Conservation (phyloP, 768 basidiomycete genomes). For the Crucibulum laeve region DNA sequence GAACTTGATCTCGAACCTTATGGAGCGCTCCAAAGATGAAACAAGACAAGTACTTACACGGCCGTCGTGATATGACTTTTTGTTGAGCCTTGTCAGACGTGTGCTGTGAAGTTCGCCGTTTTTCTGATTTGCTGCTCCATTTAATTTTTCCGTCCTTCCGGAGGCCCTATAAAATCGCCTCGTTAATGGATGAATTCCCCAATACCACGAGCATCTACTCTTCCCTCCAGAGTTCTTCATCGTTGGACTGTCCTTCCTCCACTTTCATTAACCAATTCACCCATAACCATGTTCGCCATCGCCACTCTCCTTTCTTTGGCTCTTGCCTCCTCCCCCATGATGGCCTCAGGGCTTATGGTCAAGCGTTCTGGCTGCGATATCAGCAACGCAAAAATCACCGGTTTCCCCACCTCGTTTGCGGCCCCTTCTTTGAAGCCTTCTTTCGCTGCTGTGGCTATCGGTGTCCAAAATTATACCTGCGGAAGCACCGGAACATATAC, state of each 20-base stretch:
- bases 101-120: no score
- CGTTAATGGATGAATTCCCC: no score
- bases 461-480: slow-evolving; percentile 57
- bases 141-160: no score
- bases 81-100: no score
- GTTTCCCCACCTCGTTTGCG: slow-evolving; percentile 25
- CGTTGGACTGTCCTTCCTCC: background rate
- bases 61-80: no score
- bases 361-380: slow-evolving; percentile 17
- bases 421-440: slow-evolving; percentile 28
- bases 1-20: no score
- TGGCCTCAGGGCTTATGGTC: background rate
- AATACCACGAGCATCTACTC: no score
- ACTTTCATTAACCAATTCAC: background rate
- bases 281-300: slow-evolving; percentile 1
- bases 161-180: no score
- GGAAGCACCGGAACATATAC: slow-evolving; percentile 35
- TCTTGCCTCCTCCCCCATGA: background rate
- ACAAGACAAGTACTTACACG: no score
- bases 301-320: slow-evolving; percentile 1
- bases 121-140: no score
- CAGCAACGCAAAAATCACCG: slow-evolving; percentile 14
- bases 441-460: slow-evolving; percentile 42
- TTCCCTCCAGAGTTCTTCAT: no score
- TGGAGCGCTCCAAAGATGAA: no score